These are phyloP conservation scores for Mortierella sp. DNA, from an alignment of 371 early-diverging fungal genomes.

Conservation along the genomic window DNA sequence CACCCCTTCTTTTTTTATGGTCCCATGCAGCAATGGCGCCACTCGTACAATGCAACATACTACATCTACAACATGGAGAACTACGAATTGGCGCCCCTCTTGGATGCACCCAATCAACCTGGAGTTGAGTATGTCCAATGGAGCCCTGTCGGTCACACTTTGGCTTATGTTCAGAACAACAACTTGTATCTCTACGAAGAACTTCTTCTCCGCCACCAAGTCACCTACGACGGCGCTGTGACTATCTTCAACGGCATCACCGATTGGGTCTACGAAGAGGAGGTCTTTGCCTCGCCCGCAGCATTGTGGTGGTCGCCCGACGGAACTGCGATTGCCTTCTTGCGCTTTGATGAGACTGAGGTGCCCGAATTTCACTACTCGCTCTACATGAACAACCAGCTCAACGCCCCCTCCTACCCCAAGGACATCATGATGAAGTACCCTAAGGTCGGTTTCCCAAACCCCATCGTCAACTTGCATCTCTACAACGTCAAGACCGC, in stretches of 20 bases:
- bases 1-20: too few relatives aligned
- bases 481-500: constrained; percentile 66
- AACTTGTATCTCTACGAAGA: constrained; percentile 86
- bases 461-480: constrained; percentile 87
- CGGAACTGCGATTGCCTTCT: constrained; percentile 82
- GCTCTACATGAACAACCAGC: constrained; percentile 69
- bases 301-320: constrained; percentile 96
- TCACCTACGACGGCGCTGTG: constrained; percentile 90
- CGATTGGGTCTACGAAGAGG: constrained; percentile 99
- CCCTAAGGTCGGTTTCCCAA: constrained; percentile 92
- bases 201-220: constrained; percentile 71
- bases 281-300: constrained; percentile 78
- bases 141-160: constrained; percentile 85
- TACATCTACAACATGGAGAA: constrained; percentile 78
- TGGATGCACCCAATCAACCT: constrained; percentile 59
- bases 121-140: constrained; percentile 78
- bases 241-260: constrained; percentile 94
- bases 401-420: constrained; percentile 75
- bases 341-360: constrained; percentile 88
- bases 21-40: constrained; percentile 80
- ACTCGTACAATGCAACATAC: constrained; percentile 86
- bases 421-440: constrained; percentile 83
- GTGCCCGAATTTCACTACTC: constrained; percentile 87
- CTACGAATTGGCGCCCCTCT: constrained; percentile 71
- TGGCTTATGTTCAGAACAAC: constrained; percentile 91